phyloP scores from a whole-genome alignment of 2,329 filamentous ascomycete genomes.

The Plectosphaerella cucumerina region DNA sequence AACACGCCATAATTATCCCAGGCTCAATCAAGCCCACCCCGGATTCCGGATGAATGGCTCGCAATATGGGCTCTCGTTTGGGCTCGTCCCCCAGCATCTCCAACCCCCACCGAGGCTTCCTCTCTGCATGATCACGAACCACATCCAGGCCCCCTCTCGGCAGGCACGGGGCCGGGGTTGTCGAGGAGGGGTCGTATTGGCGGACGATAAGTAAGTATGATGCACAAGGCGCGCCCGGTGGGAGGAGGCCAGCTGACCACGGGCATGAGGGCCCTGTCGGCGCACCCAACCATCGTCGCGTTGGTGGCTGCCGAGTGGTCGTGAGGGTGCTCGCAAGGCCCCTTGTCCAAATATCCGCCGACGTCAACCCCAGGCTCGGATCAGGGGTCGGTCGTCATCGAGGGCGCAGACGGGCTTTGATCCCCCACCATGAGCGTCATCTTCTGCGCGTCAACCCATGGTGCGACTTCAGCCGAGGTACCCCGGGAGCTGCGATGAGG shows the following conservation, averaged over 20 bases:
- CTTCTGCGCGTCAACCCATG: too few species aligned
- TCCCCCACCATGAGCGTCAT: too few species aligned
- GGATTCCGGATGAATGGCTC: background rate
- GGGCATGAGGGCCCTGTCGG: background rate
- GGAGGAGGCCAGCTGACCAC: background rate
- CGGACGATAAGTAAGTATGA: too few species aligned
- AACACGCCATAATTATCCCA: background rate
- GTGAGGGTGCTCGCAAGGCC: too few species aligned
- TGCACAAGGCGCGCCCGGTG: background rate
- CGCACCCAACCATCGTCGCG: too few species aligned
- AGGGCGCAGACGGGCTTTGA: too few species aligned
- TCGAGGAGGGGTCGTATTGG: background rate
- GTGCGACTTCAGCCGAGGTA: too few species aligned
- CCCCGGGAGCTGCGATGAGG: too few species aligned
- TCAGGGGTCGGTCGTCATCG: too few species aligned
- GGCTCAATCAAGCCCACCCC: background rate
- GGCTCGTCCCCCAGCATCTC: background rate
- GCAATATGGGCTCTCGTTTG: background rate
- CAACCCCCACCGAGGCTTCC: background rate
- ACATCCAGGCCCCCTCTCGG: background rate
- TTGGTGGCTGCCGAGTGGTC: too few species aligned
- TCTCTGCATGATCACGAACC: background rate
- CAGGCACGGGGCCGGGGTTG: background rate
- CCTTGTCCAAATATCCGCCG: too few species aligned
- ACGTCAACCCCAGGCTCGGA: too few species aligned